Base-by-base conservation (phyloP, 495 filamentous ascomycete genomes). In the Staphylotrichum tortipilum region DNA sequence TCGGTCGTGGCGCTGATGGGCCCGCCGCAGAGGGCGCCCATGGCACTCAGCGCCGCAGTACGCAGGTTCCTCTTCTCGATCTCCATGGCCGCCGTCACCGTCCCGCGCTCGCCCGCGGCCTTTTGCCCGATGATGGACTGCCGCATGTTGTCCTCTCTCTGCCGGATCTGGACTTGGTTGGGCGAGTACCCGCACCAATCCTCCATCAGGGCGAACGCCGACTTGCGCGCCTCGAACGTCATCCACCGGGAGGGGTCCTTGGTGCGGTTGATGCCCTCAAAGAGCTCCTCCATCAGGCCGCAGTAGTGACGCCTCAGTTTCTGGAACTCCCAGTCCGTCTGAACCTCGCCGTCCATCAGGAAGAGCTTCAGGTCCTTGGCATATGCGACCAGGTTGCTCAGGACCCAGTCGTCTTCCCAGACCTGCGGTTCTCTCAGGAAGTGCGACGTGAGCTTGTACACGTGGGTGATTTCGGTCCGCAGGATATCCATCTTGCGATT, bases 141-240 rank as follows among this genome's bases (percentile, higher is more conserved):
- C 50, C 86, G 74, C 86, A 96, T 94, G 38, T 76, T 84, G 46
- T 94, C 85, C 72, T 96, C 92, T 47, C 89, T 75, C 49, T 86
- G 80, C 14, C 81, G 79, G 30, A 94, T 87, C 49, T 89, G 85
- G 28, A 70, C 68, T 59, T 90, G 89, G 63, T 96, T 95, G 6
- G 92, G 88, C 0, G 92, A 94, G 64, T 92, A 94, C 0, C 94
- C 92, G 68, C 94, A 97, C 92, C 92, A 98, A 48, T 97, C 91
- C 63, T 97, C 91, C 89, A 98, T 97, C 28, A 97, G 68, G 5
- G 90, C 83, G 61, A 97, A 98, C 6, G 89, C 81, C 9, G 92
- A 95, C 59, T 95, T 90, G 21, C 92, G 75, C 0, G 89, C 85
- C 62, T 96, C 92, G 54, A 98, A 98, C 0, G 94, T 86, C 73